A percentile compares a stretch with the other conserved stretches of the same genome.
Evolutionary conservation across 352 stramenopile species (phyloP).

Genomic region (Phytophthora vignae): DNA sequence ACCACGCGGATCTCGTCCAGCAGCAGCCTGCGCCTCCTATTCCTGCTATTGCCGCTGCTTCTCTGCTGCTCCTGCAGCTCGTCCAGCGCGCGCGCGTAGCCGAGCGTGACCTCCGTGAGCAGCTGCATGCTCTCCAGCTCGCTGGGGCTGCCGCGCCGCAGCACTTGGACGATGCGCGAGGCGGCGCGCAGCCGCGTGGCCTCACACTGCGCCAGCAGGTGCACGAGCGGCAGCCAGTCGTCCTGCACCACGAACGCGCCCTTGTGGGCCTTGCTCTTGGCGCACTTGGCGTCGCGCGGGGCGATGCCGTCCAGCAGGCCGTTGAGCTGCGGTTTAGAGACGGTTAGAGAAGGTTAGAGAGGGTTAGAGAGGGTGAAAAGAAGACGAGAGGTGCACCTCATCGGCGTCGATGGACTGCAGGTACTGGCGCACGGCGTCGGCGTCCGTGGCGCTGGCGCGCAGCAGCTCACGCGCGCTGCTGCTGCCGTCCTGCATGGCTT

Average conservation of each 20-base stretch:
- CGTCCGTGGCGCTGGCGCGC: constrained; percentile 67
- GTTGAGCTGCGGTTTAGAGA: constrained; percentile 48
- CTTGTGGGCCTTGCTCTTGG: constrained; percentile 28
- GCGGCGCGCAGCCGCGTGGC: constrained; percentile 59
- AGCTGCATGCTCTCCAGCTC: constrained; percentile 82
- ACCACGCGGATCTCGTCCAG: constrained; percentile 59
- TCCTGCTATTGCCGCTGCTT: not conserved
- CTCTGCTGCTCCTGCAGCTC: constrained; percentile 27
- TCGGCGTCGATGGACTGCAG: constrained; percentile 61
- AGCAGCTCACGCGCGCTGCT: constrained; percentile 63
- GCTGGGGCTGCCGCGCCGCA: constrained; percentile 61
- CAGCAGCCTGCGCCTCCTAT: constrained; percentile 20
- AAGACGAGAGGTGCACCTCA: constrained; percentile 27
- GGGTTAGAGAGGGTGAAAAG: not conserved
- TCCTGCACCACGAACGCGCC: constrained; percentile 37
- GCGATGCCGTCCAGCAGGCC: constrained; percentile 67
- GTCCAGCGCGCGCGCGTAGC: constrained; percentile 63
- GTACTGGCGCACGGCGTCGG: constrained; percentile 67
- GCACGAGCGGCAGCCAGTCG: constrained; percentile 43
- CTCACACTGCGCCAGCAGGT: constrained; percentile 41
- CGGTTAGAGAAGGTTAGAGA: not conserved
- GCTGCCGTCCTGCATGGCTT: constrained; percentile 24
- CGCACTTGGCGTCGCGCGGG: constrained; percentile 30
- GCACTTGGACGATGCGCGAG: constrained; percentile 63
- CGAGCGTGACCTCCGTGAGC: constrained; percentile 77